Evolutionary conservation across 73 alveolate species (phyloP).

Genomic region (Durusdinium trenchii): DNA sequence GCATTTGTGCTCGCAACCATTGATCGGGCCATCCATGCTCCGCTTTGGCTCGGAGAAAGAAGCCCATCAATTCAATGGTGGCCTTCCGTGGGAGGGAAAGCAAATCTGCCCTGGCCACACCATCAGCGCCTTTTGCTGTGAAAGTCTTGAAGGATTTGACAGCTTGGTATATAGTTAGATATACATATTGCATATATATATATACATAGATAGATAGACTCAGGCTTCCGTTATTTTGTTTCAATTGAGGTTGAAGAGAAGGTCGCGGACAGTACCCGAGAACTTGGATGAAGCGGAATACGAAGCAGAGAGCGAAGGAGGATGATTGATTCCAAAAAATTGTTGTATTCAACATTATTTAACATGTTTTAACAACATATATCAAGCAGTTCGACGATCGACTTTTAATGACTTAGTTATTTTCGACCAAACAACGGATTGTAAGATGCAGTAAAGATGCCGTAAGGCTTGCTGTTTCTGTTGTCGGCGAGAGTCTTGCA

Average conservation of each 20-base stretch:
- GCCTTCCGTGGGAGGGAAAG: not conserved
- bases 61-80: not conserved
- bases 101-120: not conserved
- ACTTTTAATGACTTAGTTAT: too few relatives aligned
- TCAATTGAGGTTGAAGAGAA: not conserved
- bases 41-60: not conserved
- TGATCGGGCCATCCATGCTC: not conserved
- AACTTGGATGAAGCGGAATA: constrained; percentile 29
- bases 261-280: constrained; percentile 24
- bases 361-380: too few relatives aligned
- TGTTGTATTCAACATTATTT: too few relatives aligned
- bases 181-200: too few relatives aligned
- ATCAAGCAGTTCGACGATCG: too few relatives aligned
- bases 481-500: too few relatives aligned
- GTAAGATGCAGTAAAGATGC: too few relatives aligned
- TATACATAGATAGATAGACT: too few relatives aligned
- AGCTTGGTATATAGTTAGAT: too few relatives aligned
- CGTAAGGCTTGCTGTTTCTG: too few relatives aligned
- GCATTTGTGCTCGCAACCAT: not conserved
- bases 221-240: not conserved
- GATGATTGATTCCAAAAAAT: not conserved
- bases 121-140: not conserved
- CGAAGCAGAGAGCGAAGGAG: constrained; percentile 60
- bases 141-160: not conserved
- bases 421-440: too few relatives aligned